phyloP scores from a whole-genome alignment of 192 early-diverging fungal genomes.

The Mycoemilia scoparia region DNA sequence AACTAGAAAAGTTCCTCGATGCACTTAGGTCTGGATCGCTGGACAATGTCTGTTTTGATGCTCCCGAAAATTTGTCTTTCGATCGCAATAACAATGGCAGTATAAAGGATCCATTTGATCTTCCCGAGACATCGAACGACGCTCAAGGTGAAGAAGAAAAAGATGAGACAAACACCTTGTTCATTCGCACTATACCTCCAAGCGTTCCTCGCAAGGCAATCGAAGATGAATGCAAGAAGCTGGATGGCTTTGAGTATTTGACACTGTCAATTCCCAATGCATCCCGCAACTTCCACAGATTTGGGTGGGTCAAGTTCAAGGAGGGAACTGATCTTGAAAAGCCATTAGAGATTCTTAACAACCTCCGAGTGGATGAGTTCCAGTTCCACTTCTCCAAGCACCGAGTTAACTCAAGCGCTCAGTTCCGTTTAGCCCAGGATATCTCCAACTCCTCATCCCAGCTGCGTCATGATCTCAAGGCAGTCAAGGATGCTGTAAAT shows the following conservation, averaged over 20 bases:
- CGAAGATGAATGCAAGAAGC: conserved; percentile 39
- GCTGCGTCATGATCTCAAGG: conserved; percentile 55
- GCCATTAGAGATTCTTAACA: conserved; percentile 42
- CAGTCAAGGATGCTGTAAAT: conserved; percentile 29
- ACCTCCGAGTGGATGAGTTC: conserved; percentile 32
- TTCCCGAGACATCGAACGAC: too few species aligned
- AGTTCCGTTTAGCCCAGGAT: conserved; percentile 43
- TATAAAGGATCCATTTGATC: too few species aligned
- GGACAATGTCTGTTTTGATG: conserved; percentile 30
- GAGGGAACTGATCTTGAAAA: conserved; percentile 65
- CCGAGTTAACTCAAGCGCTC: conserved; percentile 11
- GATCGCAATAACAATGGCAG: conserved; percentile 16
- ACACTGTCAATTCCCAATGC: conserved; percentile 72
- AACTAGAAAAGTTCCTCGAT: conserved; percentile 36
- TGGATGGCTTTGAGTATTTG: conserved; percentile 69
- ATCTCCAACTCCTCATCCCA: conserved; percentile 48
- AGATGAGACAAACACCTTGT: conserved; percentile 36
- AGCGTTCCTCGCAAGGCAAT: conserved; percentile 42
- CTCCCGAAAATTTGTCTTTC: conserved; percentile 19
- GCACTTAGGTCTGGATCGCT: conserved; percentile 54
- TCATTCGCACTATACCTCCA: conserved; percentile 66
- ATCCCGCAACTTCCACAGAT: conserved; percentile 64
- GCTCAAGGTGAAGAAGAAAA: conserved; percentile 19
- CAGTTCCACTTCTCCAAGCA: conserved; percentile 30
- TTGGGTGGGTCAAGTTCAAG: conserved; percentile 85